Percentiles rank a stretch among this genome's conserved stretches.
Evolutionary conservation across 768 basidiomycete genomes (phyloP).

Genomic region (Lentinus brumalis): DNA sequence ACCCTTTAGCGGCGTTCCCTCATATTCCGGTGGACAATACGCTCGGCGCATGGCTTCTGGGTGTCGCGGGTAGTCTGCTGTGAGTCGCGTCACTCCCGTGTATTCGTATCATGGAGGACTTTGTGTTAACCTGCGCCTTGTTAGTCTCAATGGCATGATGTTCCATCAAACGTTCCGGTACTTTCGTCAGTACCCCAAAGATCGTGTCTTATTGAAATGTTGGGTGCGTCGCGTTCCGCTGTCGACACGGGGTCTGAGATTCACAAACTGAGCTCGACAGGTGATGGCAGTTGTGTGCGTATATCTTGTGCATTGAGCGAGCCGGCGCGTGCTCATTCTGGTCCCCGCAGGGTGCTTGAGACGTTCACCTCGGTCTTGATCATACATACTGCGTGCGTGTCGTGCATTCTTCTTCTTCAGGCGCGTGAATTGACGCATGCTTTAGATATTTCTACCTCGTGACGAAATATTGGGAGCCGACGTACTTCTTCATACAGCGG

Average conservation of each 20-base stretch:
- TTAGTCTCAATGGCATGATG: background rate
- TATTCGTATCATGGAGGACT: no score
- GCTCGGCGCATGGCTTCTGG: background rate
- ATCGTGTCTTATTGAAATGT: background rate
- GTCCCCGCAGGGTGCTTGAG: background rate
- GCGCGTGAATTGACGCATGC: background rate
- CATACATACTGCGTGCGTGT: slow-evolving; percentile 2
- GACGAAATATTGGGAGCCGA: background rate
- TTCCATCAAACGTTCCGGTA: background rate
- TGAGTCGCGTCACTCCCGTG: background rate
- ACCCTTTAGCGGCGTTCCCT: background rate
- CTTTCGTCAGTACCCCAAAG: background rate
- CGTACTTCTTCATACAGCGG: background rate
- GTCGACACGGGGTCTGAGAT: no score
- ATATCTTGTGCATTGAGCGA: background rate
- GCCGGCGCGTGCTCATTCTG: background rate
- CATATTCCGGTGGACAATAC: slow-evolving; percentile 1
- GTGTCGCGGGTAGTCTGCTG: background rate
- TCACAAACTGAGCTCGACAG: background rate
- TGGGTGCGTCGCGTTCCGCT: background rate
- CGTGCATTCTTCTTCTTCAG: background rate
- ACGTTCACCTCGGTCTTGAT: background rate
- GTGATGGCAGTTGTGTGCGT: background rate
- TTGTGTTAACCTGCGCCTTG: background rate
- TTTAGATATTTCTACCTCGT: slow-evolving; percentile 3